phyloP scores from a whole-genome alignment of 2,329 filamentous ascomycete genomes.

The Shiraia bambusicola region DNA sequence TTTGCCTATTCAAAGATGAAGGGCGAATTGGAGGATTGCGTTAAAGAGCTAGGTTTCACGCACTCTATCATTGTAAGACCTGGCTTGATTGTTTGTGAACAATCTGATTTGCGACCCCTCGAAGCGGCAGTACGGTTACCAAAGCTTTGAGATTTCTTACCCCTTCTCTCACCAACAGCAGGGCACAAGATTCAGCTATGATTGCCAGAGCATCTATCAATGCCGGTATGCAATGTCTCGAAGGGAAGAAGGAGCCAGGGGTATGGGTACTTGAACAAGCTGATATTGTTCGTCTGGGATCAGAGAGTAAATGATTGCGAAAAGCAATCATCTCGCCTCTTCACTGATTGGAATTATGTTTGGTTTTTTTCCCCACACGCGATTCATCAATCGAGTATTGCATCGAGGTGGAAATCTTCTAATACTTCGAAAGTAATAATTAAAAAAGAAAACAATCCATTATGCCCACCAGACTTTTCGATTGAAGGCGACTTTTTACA shows the following conservation, averaged over 20 bases:
- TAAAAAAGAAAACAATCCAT: too few relatives aligned
- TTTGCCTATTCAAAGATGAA: slow-evolving; percentile 73
- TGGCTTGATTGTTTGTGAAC: slow-evolving; percentile 71
- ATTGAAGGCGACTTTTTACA: too few relatives aligned
- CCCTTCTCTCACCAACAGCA: slow-evolving; percentile 58
- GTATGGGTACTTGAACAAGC: slow-evolving; percentile 61
- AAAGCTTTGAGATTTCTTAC: slow-evolving; percentile 53
- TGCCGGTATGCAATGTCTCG: slow-evolving; percentile 54
- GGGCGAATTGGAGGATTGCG: slow-evolving; percentile 77
- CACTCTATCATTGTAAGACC: slow-evolving; percentile 74
- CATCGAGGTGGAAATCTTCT: too few relatives aligned
- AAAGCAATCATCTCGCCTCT: too few relatives aligned
- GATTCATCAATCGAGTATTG: too few relatives aligned
- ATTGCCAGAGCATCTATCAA: slow-evolving; percentile 69
- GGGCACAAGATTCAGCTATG: slow-evolving; percentile 73
- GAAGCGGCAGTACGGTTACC: slow-evolving; percentile 62
- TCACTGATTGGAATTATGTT: too few relatives aligned
- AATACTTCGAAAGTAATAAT: too few relatives aligned
- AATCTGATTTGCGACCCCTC: slow-evolving; percentile 61
- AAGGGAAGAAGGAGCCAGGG: slow-evolving; percentile 59
- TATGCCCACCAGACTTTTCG: too few relatives aligned
- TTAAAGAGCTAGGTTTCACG: slow-evolving; percentile 73
- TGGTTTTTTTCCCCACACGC: too few relatives aligned
- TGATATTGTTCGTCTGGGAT: slow-evolving; percentile 70
- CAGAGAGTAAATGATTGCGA: slow-evolving; percentile 19